Conservation (phyloP, 1,284 basidiomycete species). For the Cystobasidium pallidum region DNA sequence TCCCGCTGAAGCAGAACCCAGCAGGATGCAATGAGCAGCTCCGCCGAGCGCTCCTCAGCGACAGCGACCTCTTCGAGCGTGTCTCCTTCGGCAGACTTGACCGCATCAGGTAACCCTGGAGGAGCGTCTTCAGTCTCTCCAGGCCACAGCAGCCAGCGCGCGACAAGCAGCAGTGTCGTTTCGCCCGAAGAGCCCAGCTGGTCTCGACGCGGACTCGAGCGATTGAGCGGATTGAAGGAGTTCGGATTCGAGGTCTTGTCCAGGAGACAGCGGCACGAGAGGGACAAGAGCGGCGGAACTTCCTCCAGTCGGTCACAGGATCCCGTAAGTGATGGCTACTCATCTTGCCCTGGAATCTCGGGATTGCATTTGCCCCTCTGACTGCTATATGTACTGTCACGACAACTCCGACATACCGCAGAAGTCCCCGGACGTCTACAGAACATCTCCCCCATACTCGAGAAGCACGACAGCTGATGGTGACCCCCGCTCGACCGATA, state of each 20-base stretch:
- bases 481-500: slow-evolving; percentile 22
- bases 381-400: neutral
- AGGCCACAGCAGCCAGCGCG: neutral
- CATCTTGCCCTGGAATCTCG: neutral
- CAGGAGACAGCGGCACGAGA: slow-evolving; percentile 32
- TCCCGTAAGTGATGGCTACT: slow-evolving; percentile 23
- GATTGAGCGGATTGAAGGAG: slow-evolving; percentile 31
- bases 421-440: slow-evolving; percentile 31
- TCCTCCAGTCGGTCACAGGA: slow-evolving; percentile 2
- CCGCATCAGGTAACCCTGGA: neutral
- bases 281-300: slow-evolving; percentile 32
- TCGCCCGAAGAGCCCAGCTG: slow-evolving; percentile 17
- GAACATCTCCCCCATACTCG: slow-evolving; percentile 26
- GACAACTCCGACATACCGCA: neutral
- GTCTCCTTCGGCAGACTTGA: slow-evolving; percentile 2
- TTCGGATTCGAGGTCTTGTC: slow-evolving; percentile 36
- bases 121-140: neutral
- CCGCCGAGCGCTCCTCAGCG: slow-evolving; percentile 11
- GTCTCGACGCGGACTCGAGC: slow-evolving; percentile 32
- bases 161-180: slow-evolving; percentile 8
- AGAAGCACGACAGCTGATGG: slow-evolving; percentile 29
- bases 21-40: slow-evolving; percentile 23
- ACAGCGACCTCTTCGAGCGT: neutral
- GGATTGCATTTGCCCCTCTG: neutral
- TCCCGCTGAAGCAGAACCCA: neutral